phyloP scores from a whole-genome alignment of 495 filamentous ascomycete species.

The Aspergillus cristatus region DNA sequence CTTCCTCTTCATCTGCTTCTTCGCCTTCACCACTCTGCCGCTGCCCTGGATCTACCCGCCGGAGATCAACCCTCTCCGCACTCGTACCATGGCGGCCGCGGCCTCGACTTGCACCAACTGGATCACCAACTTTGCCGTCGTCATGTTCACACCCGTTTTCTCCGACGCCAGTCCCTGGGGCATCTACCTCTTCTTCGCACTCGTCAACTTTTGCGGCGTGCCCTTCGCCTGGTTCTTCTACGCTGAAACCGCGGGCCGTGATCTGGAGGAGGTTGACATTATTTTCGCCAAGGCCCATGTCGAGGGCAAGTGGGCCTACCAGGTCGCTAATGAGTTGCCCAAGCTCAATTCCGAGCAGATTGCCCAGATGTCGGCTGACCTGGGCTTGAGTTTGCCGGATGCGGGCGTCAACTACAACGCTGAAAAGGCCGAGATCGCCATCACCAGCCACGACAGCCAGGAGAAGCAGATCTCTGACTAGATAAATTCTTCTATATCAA shows the following conservation, averaged over 20 bases:
- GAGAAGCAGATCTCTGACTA: too few species aligned
- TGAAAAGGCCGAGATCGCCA: constrained; percentile 24
- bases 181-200: constrained; percentile 54
- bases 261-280: constrained; percentile 65
- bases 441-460: constrained; percentile 20
- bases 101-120: constrained; percentile 38
- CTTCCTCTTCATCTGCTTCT: constrained; percentile 32
- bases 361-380: constrained; percentile 18
- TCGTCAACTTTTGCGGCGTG: constrained; percentile 57
- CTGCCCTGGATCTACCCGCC: constrained; percentile 68
- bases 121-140: constrained; percentile 39
- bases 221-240: constrained; percentile 61
- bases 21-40: constrained; percentile 30
- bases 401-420: constrained; percentile 8
- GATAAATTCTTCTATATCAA: too few species aligned
- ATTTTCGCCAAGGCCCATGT: constrained; percentile 36
- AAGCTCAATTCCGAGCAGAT: constrained; percentile 31
- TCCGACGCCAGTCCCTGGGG: constrained; percentile 21
- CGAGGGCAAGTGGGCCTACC: constrained; percentile 29
- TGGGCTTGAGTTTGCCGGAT: constrained; percentile 18
- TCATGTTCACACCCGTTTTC: constrained; percentile 38
- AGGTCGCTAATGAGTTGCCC: constrained; percentile 24
- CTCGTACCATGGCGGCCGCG: constrained; percentile 55
- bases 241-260: constrained; percentile 57
- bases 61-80: constrained; percentile 65